Evolutionary conservation across 1,139 yeast species (phyloP), one percentile per base, ranked within the genome.

Genomic region (Lodderomyces theae): DNA sequence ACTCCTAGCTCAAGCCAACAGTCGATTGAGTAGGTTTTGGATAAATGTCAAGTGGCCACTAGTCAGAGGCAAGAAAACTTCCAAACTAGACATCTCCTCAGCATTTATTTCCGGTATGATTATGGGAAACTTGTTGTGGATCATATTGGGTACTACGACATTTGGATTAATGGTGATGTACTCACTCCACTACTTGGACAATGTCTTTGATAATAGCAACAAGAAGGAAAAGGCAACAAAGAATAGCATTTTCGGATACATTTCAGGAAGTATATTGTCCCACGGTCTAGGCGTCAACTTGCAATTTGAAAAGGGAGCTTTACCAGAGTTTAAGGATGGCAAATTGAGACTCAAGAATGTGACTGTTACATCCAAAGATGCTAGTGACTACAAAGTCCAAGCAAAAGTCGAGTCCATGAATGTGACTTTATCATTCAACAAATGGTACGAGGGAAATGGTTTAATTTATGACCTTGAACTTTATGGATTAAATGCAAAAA

Each of bases 371-470:
- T 51, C 48, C 3, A 51, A 46, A 26, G 40, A 40, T 15, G 48
- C 50, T 10, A 54, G 49, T n/a, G 40, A 48, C 9, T 46, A 44
- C 15, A 49, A 49, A 15, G 63, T 71, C 25, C 58, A 64, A 9
- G 71, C 82, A 23, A 62, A 61, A 12, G 66, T 82, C 22, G 77
- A 80, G 40, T 71, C 78, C 13, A 63, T 82, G 46, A 79, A 78
- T 47, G 54, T 83, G 32, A 74, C 84, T 0, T 61, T 84, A 17
- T 79, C 86, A 1, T 76, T 84, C 47, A 69, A 72, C 35, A 84
- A 84, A 57, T 84, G 90, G 90, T 70, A 80, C 38, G 76, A 77
- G 44, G 83, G 88, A 0, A 72, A 74, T 37, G 94, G 94, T 0
- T 61, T 85, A 23, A 74, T 84, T 32, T 67, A 81, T 40, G 80